These are phyloP conservation scores for Isabelozyma gotoi DNA, from an alignment of 805 yeast genomes.

Conservation along the genomic window DNA sequence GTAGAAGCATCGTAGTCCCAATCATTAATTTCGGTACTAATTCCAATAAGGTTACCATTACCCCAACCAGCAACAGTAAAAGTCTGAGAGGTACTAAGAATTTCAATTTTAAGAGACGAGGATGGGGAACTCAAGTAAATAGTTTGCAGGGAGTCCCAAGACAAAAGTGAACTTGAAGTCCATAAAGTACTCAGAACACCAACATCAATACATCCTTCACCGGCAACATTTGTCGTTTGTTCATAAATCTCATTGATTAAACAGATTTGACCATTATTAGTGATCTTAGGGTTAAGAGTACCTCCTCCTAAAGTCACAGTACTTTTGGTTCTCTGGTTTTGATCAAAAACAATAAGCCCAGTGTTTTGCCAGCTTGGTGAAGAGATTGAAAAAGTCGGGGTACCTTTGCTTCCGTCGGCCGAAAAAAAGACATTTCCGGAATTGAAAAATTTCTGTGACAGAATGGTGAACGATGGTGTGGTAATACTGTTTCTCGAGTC, in stretches of 20 bases:
- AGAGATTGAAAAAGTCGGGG: slow-evolving; percentile 6
- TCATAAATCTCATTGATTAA: slow-evolving; percentile 18
- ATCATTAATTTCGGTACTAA: background rate
- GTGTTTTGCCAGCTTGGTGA: slow-evolving; percentile 9
- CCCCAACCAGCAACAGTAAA: slow-evolving; percentile 25
- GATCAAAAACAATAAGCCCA: slow-evolving; percentile 10
- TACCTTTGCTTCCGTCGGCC: slow-evolving; percentile 6
- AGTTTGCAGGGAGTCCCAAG: slow-evolving; percentile 13
- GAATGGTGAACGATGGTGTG: slow-evolving; percentile 11
- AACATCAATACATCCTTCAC: slow-evolving; percentile 26
- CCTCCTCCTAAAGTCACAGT: slow-evolving; percentile 7
- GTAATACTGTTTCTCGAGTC: slow-evolving; percentile 14
- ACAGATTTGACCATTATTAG: slow-evolving; percentile 27
- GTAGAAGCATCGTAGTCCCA: slow-evolving; percentile 8
- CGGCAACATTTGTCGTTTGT: slow-evolving; percentile 20
- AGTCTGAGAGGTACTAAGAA: slow-evolving; percentile 13
- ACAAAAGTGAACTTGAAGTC: slow-evolving; percentile 10
- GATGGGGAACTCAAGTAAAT: slow-evolving; percentile 15
- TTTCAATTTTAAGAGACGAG: slow-evolving; percentile 15
- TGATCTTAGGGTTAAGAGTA: slow-evolving; percentile 11
- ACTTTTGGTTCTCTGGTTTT: background rate
- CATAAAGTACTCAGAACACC: slow-evolving; percentile 12
- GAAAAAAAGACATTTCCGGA: background rate
- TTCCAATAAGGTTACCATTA: slow-evolving; percentile 18
- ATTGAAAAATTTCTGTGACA: background rate